Evolutionary conservation across 768 basidiomycete species (phyloP).

Genomic region (Lactifluus rugatus): DNA sequence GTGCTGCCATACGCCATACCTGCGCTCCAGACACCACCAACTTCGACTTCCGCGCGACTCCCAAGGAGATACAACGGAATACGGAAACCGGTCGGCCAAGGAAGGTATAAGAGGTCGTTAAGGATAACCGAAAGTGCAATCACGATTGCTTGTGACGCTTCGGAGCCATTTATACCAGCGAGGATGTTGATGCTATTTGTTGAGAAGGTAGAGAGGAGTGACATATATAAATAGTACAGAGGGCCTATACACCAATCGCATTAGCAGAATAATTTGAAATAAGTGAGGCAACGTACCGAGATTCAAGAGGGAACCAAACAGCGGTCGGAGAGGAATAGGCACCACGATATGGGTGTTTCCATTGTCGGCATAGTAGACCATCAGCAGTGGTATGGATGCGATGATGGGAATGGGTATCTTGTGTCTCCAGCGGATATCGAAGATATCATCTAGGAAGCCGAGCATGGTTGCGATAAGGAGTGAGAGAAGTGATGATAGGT

Average conservation of each 20-base stretch:
- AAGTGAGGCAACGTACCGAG: constrained; percentile 48
- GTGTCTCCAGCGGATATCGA: constrained; percentile 97
- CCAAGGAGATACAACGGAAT: constrained; percentile 66
- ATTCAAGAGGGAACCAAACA: constrained; percentile 75
- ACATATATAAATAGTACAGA: constrained; percentile 95
- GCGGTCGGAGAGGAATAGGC: constrained; percentile 64
- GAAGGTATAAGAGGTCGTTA: constrained; percentile 92
- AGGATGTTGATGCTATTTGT: constrained; percentile 99
- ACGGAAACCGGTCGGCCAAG: constrained; percentile 69
- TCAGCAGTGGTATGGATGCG: constrained; percentile 85
- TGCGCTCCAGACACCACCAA: constrained; percentile 73
- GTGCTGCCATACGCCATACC: constrained; percentile 81
- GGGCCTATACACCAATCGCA: constrained; percentile 46
- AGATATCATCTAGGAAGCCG: constrained; percentile 94
- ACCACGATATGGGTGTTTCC: constrained; percentile 93
- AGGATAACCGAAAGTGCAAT: constrained; percentile 85
- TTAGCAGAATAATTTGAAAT: background rate
- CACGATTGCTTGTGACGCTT: constrained; percentile 86
- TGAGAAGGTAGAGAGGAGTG: constrained; percentile 87
- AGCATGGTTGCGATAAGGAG: constrained; percentile 87
- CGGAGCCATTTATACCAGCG: constrained; percentile 94
- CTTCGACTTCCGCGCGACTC: constrained; percentile 51
- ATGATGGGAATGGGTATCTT: constrained; percentile 96
- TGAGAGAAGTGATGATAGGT: constrained; percentile 87
- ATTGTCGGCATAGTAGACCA: constrained; percentile 93